A percentile compares a stretch with the other conserved stretches of the same genome.
Evolutionary conservation across 371 early-diverging fungal genomes (phyloP).

Genomic region (Rozella allomycis): DNA sequence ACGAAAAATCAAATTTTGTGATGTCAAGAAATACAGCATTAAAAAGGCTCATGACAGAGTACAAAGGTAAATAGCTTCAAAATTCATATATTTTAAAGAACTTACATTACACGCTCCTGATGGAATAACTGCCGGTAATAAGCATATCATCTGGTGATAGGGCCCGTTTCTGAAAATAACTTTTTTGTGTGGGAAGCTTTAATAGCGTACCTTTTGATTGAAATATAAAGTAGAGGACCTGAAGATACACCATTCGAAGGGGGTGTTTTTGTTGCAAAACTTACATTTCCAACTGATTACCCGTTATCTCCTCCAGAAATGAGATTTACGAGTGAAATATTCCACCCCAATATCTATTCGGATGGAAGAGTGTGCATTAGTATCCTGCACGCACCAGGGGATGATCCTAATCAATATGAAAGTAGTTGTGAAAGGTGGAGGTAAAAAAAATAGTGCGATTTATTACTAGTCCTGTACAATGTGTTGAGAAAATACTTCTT

Average conservation of each 20-base stretch:
- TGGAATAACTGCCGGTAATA: conserved; percentile 90
- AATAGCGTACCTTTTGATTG: conserved; percentile 40
- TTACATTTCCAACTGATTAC: conserved; percentile 41
- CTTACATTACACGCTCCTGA: conserved; percentile 82
- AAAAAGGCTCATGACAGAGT: conserved; percentile 88
- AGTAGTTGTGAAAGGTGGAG: conserved; percentile 41
- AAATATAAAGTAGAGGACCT: conserved; percentile 14
- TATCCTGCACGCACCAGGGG: conserved; percentile 92
- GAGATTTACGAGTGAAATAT: conserved; percentile 55
- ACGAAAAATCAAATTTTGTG: no score
- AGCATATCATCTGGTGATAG: no score
- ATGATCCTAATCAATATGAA: conserved; percentile 24
- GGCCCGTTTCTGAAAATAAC: conserved; percentile 72
- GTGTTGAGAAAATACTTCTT: conserved; percentile 87
- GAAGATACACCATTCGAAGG: conserved; percentile 35
- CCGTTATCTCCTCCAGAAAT: conserved; percentile 62
- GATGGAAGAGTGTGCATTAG: conserved; percentile 97
- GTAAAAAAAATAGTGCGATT: not conserved
- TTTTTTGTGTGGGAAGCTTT: conserved; percentile 87
- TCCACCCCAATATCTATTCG: conserved; percentile 66
- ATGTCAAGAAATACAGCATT: no score
- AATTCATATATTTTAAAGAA: conserved; percentile 26
- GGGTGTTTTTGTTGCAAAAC: conserved; percentile 25
- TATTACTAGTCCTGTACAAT: conserved; percentile 15
- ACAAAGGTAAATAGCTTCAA: conserved; percentile 36